These are phyloP conservation scores for Coemansia sp. DNA, from an alignment of 192 early-diverging fungal species.

Conservation along the genomic window DNA sequence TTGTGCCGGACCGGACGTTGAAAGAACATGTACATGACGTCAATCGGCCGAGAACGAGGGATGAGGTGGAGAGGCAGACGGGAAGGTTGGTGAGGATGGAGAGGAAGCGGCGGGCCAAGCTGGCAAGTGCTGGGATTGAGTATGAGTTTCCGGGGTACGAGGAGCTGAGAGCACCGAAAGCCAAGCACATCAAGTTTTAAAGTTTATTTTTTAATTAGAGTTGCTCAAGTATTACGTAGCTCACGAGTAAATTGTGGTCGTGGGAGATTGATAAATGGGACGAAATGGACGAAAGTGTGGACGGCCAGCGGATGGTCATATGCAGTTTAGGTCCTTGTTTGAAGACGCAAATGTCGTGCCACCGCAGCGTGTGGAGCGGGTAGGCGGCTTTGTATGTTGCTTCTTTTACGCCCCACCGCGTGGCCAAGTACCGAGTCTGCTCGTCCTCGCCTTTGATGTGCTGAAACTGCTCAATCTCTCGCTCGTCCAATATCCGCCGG, in stretches of 20 bases:
- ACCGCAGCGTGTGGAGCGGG: constrained; percentile 29
- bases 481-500: constrained; percentile 59
- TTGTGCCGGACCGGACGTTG: constrained; percentile 16
- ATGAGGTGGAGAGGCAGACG: constrained; percentile 49
- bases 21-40: constrained; percentile 52
- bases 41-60: constrained; percentile 62
- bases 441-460: neutral
- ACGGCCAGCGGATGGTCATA: constrained; percentile 19
- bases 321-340: constrained; percentile 20
- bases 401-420: constrained; percentile 50
- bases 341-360: constrained; percentile 31
- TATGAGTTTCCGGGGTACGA: constrained; percentile 85
- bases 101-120: constrained; percentile 59
- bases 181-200: constrained; percentile 47
- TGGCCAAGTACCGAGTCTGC: constrained; percentile 28
- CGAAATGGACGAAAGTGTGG: neutral
- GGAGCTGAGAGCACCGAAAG: constrained; percentile 30
- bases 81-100: constrained; percentile 60
- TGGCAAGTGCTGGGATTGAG: constrained; percentile 75
- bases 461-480: constrained; percentile 19
- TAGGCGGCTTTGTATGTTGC: constrained; percentile 50
- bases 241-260: constrained; percentile 21
- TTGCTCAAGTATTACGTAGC: constrained; percentile 30
- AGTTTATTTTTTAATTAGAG: too few relatives aligned
- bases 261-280: constrained; percentile 43